These are phyloP conservation scores for Ophiostoma sp. DNA, from an alignment of 2,329 filamentous ascomycete species.

Conservation along the genomic window DNA sequence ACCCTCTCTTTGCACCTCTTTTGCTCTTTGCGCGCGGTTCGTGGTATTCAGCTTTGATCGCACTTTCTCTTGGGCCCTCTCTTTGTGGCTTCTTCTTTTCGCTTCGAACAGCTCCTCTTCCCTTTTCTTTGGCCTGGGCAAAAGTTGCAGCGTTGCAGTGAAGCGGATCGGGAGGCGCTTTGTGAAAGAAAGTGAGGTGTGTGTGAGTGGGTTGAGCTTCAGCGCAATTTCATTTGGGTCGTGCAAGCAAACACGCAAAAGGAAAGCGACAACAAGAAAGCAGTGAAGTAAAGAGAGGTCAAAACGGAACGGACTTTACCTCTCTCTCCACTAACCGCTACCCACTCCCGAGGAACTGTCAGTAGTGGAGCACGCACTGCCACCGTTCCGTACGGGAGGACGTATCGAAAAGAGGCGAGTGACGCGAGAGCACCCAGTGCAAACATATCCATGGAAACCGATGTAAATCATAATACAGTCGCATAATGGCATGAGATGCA, in stretches of 20 bases:
- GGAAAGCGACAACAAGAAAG: background rate
- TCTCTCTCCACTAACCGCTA: background rate
- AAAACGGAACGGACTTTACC: slow-evolving; percentile 6
- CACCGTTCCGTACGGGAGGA: background rate
- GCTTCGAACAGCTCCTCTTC: slow-evolving; percentile 1
- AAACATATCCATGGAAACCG: slow-evolving; percentile 12
- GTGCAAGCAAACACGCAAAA: slow-evolving; percentile 4
- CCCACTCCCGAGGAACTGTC: background rate
- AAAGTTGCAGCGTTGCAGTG: slow-evolving; percentile 5
- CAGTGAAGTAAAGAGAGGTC: background rate
- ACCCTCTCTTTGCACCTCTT: background rate
- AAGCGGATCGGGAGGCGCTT: background rate
- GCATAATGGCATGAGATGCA: background rate
- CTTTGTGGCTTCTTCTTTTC: background rate
- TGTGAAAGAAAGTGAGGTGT: background rate
- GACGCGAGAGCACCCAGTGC: slow-evolving; percentile 9
- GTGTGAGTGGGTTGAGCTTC: slow-evolving; percentile 10
- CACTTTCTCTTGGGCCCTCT: background rate
- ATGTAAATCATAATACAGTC: slow-evolving; percentile 8
- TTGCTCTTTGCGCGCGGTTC: background rate
- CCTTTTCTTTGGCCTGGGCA: background rate
- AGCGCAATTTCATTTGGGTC: slow-evolving; percentile 12
- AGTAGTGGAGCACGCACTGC: background rate
- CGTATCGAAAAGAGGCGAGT: slow-evolving; percentile 6
- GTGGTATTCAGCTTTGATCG: slow-evolving; percentile 11